A percentile compares a stretch with the other conserved stretches of the same genome.
Conservation (phyloP, 192 early-diverging fungal species). For the Podila verticillata region DNA sequence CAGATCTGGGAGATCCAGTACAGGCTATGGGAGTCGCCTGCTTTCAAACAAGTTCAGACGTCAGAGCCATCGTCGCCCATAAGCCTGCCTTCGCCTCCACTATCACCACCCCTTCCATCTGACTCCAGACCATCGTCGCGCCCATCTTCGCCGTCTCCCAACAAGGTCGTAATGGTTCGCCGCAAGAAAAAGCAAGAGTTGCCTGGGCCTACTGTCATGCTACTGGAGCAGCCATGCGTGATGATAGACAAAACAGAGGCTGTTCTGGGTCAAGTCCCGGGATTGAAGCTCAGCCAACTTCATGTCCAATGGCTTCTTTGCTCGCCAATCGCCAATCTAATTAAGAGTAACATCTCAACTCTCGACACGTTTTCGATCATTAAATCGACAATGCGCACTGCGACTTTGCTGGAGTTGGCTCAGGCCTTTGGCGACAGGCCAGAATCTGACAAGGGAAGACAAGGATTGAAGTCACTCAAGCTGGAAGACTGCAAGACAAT, state of each 20-base stretch:
- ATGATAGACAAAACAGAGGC: conserved; percentile 16
- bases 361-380: conserved; percentile 12
- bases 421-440: background rate
- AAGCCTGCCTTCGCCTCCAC: conserved; percentile 1
- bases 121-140: background rate
- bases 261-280: conserved; percentile 26
- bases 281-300: conserved; percentile 22
- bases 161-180: conserved; percentile 23
- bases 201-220: conserved; percentile 29
- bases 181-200: conserved; percentile 13
- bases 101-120: background rate
- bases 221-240: conserved; percentile 9
- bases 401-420: conserved; percentile 20
- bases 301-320: conserved; percentile 17
- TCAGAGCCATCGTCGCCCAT: background rate
- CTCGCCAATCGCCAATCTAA: background rate
- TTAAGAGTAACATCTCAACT: conserved; percentile 3
- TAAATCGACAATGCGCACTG: conserved; percentile 11
- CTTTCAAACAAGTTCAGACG: background rate
- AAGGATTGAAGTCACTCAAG: background rate
- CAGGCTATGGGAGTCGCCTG: conserved; percentile 29
- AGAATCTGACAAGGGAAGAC: background rate
- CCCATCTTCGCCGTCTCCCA: conserved; percentile 3
- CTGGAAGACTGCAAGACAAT: conserved; percentile 19
- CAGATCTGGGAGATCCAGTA: conserved; percentile 39